Evolutionary conservation across 2,329 filamentous ascomycete genomes (phyloP).

Genomic region (Pseudocercospora crystallina): DNA sequence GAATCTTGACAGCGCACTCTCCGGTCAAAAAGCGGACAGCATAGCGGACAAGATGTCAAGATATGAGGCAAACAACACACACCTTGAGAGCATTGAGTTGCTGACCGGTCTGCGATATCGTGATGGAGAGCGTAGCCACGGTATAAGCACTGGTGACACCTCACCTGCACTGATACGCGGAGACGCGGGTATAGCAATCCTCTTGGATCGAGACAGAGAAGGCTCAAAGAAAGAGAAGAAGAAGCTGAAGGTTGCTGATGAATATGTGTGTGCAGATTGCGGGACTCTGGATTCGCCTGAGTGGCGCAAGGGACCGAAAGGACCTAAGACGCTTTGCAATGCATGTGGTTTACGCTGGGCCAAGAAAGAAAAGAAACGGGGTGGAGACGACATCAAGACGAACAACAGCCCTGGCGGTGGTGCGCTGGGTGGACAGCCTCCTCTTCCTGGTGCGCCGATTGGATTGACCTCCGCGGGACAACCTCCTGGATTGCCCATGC

Average conservation of each 20-base stretch:
- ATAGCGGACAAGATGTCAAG: conserved; percentile 82
- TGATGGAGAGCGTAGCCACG: conserved; percentile 83
- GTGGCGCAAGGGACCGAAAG: conserved; percentile 90
- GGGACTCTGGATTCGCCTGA: conserved; percentile 92
- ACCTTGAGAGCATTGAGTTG: conserved; percentile 88
- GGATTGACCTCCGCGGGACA: conserved; percentile 19
- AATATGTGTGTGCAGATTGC: conserved; percentile 95
- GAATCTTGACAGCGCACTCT: conserved; percentile 72
- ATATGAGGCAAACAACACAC: conserved; percentile 68
- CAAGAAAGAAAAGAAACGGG: conserved; percentile 42
- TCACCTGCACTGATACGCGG: conserved; percentile 80
- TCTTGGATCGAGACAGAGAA: conserved; percentile 77
- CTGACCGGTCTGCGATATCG: conserved; percentile 84
- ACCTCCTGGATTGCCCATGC: conserved; percentile 25
- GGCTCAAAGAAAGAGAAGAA: conserved; percentile 82
- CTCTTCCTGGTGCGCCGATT: conserved; percentile 15
- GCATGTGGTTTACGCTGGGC: conserved; percentile 67
- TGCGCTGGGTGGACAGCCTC: conserved; percentile 14
- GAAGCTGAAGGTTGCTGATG: conserved; percentile 76
- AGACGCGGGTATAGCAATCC: conserved; percentile 82
- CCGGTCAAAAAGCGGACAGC: conserved; percentile 67
- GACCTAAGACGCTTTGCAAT: conserved; percentile 93
- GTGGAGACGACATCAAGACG: conserved; percentile 28
- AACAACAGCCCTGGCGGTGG: conserved; percentile 19
- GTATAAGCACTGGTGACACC: conserved; percentile 81